phyloP scores from a whole-genome alignment of 1,139 yeast species.

The Geotrichum candidum region DNA sequence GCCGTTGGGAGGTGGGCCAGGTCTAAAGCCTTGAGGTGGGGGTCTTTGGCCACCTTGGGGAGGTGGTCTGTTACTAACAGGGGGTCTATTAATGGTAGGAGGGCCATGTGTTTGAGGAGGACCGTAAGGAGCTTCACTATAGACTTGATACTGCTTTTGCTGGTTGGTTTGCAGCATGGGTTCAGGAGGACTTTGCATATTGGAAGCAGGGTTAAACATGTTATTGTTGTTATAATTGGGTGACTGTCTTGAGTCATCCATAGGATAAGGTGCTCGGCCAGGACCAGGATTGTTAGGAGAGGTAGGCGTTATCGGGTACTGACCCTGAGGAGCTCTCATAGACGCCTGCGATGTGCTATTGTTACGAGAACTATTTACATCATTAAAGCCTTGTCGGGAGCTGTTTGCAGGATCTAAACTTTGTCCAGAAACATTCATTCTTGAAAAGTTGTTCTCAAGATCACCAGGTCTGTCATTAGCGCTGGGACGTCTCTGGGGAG shows the following conservation, averaged over 20 bases:
- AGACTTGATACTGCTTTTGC: slow-evolving; percentile 7
- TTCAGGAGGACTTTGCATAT: not conserved
- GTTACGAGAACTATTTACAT: not conserved
- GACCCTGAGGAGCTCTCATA: not conserved
- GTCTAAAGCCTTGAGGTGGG: not conserved
- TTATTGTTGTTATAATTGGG: not conserved
- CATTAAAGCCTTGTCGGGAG: not conserved
- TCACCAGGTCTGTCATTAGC: not conserved
- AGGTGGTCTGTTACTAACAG: not conserved
- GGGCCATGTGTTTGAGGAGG: not conserved
- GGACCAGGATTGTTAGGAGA: not conserved
- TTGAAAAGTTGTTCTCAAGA: slow-evolving; percentile 1
- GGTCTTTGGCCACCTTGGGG: not conserved
- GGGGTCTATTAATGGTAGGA: not conserved
- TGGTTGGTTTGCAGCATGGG: slow-evolving; percentile 3
- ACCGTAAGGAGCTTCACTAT: slow-evolving; percentile 7
- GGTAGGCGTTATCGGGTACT: not conserved
- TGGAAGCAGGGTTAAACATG: slow-evolving; percentile 1
- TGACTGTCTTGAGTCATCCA: not conserved
- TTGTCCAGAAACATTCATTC: not conserved
- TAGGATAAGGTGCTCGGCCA: not conserved
- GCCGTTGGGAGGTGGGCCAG: not conserved
- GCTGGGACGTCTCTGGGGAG: not conserved
- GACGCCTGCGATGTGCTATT: not conserved
- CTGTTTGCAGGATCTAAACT: not conserved